Percentiles rank a stretch among this genome's conserved stretches.
These are phyloP conservation scores for Artemisia argyi DNA, from an alignment of 129 eudicot species.

Conservation along the genomic window DNA sequence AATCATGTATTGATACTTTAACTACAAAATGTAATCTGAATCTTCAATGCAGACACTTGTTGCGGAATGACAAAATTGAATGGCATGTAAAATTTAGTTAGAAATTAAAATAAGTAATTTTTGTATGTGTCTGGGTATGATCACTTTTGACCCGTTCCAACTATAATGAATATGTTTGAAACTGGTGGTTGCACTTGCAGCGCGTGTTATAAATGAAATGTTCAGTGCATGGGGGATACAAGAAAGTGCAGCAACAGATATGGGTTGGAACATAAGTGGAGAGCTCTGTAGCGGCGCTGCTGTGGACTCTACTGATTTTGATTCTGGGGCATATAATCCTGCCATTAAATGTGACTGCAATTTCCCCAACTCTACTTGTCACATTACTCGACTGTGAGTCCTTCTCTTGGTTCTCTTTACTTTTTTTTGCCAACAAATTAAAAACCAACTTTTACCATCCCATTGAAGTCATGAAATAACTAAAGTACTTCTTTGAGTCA, in stretches of 20 bases:
- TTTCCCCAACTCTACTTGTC: slow-evolving; percentile 47
- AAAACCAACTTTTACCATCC: too few species aligned
- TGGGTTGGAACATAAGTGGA: slow-evolving; percentile 64
- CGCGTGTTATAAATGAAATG: slow-evolving; percentile 41
- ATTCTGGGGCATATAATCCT: slow-evolving; percentile 32
- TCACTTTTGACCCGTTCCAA: background rate
- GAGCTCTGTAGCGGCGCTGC: slow-evolving; percentile 76
- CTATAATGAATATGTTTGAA: background rate
- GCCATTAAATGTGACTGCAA: slow-evolving; percentile 65
- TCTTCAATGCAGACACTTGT: too few species aligned
- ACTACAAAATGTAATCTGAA: too few species aligned
- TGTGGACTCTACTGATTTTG: slow-evolving; percentile 24
- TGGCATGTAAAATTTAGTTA: too few species aligned
- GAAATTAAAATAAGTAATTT: too few species aligned
- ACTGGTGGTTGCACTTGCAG: slow-evolving; percentile 36
- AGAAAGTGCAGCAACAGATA: background rate
- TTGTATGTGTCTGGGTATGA: too few species aligned
- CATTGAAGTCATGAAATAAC: too few species aligned
- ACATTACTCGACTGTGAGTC: slow-evolving; percentile 57
- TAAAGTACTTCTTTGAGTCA: too few species aligned
- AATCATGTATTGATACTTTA: too few species aligned
- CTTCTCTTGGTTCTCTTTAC: background rate
- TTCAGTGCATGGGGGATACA: slow-evolving; percentile 45
- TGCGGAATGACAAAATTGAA: too few species aligned
- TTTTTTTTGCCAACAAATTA: too few species aligned